Conservation (phyloP, 768 basidiomycete genomes). For the Suillus weaverae region DNA sequence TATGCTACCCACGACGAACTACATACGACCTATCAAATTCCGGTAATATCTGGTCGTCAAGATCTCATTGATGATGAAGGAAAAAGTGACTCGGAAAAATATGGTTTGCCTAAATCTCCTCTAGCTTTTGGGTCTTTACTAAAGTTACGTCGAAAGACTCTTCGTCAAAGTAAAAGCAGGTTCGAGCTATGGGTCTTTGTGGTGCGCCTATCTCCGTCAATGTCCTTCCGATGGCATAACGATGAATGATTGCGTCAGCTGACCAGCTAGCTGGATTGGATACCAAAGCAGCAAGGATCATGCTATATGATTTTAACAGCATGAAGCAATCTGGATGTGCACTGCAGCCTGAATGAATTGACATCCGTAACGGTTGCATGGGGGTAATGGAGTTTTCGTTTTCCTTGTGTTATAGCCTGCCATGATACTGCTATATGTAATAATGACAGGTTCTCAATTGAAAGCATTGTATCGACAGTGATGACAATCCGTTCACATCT, state of each 20-base stretch:
- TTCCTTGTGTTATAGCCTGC: not conserved
- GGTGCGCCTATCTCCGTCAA: not conserved
- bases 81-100: not conserved
- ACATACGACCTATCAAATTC: not conserved
- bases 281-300: not conserved
- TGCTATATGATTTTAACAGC: not conserved
- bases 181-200: not conserved
- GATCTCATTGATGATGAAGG: constrained; percentile 1
- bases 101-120: constrained; percentile 1
- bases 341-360: not conserved
- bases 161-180: not conserved
- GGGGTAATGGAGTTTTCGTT: not conserved
- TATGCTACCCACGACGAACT: not conserved
- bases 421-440: not conserved
- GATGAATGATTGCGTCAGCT: not conserved
- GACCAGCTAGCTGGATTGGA: not conserved
- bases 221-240: not conserved
- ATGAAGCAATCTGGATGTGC: not conserved
- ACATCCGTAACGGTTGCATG: not conserved
- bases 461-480: not conserved
- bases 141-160: not conserved
- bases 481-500: not conserved
- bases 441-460: not conserved
- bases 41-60: not conserved
- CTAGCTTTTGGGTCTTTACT: not conserved